phyloP scores from a whole-genome alignment of 2,329 filamentous ascomycete species.

The Trichoderma sp. region DNA sequence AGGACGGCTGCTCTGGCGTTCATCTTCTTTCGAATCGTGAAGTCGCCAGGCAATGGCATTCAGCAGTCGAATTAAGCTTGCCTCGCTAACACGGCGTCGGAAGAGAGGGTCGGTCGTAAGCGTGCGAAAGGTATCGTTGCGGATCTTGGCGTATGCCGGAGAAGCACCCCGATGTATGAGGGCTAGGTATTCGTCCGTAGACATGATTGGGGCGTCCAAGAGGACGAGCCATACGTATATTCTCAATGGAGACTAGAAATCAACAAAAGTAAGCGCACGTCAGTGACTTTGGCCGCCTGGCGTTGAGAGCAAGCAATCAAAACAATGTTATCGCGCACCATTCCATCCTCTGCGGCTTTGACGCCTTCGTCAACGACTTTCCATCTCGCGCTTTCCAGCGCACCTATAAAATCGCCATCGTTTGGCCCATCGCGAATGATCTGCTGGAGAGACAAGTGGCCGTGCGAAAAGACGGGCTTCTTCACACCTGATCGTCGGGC shows the following conservation, averaged over 20 bases:
- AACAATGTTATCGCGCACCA: conserved; percentile 54
- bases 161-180: conserved; percentile 93
- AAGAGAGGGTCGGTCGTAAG: conserved; percentile 97
- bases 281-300: background rate
- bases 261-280: background rate
- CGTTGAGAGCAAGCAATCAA: background rate
- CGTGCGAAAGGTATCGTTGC: conserved; percentile 97
- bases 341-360: conserved; percentile 77
- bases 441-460: conserved; percentile 67
- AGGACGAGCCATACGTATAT: conserved; percentile 97
- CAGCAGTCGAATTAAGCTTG: conserved; percentile 87
- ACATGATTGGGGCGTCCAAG: conserved; percentile 80
- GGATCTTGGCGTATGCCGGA: conserved; percentile 94
- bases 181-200: conserved; percentile 84
- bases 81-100: conserved; percentile 90
- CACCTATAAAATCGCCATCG: conserved; percentile 66
- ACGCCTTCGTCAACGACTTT: conserved; percentile 76
- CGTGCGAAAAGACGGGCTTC: conserved; percentile 52
- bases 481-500: conserved; percentile 44
- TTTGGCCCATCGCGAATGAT: conserved; percentile 80
- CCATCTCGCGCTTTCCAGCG: conserved; percentile 69
- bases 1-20: conserved; percentile 40
- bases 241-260: conserved; percentile 75
- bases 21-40: conserved; percentile 70
- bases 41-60: conserved; percentile 95